Evolutionary conservation across 2,329 filamentous ascomycete genomes (phyloP).

Genomic region (Paramyrothecium sp.): DNA sequence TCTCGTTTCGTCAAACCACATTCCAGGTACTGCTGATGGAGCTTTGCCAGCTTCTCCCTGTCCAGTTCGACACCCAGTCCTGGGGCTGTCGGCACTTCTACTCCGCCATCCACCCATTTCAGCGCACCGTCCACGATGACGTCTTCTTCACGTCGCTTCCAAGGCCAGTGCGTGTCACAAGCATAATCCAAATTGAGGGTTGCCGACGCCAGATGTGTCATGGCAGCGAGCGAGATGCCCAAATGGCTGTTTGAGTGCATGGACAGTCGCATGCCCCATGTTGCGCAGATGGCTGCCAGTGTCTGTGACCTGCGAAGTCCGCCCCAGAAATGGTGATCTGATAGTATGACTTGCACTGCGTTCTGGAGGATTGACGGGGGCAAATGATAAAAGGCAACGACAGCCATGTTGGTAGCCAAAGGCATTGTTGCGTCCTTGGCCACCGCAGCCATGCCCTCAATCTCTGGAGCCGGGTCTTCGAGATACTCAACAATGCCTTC

Average conservation of each 20-base stretch:
- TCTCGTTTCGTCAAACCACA: conserved; percentile 34
- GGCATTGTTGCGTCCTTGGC: conserved; percentile 38
- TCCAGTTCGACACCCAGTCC: conserved; percentile 37
- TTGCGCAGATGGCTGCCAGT: conserved; percentile 34
- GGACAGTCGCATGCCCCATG: conserved; percentile 36
- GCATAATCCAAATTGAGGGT: conserved; percentile 40
- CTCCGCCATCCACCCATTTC: conserved; percentile 32
- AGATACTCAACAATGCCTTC: conserved; percentile 35
- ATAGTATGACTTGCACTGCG: conserved; percentile 38
- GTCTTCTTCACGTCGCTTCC: conserved; percentile 40
- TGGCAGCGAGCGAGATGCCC: conserved; percentile 39
- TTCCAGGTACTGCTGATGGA: conserved; percentile 35
- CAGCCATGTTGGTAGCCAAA: conserved; percentile 41
- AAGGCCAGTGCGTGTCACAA: conserved; percentile 43
- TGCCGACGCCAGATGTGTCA: conserved; percentile 40
- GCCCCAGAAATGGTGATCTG: conserved; percentile 43
- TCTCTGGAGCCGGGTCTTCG: conserved; percentile 37
- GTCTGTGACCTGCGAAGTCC: conserved; percentile 38
- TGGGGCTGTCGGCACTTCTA: conserved; percentile 30
- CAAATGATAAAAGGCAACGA: conserved; percentile 37
- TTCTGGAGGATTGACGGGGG: conserved; percentile 34
- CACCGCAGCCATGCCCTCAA: conserved; percentile 41
- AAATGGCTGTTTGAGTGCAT: conserved; percentile 44
- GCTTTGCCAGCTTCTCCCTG: conserved; percentile 27
- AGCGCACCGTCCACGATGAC: conserved; percentile 34